Evolutionary conservation across 108 stramenopile species (phyloP), one percentile per base, ranked within the genome.

Genomic region (Fistulifera solaris): DNA sequence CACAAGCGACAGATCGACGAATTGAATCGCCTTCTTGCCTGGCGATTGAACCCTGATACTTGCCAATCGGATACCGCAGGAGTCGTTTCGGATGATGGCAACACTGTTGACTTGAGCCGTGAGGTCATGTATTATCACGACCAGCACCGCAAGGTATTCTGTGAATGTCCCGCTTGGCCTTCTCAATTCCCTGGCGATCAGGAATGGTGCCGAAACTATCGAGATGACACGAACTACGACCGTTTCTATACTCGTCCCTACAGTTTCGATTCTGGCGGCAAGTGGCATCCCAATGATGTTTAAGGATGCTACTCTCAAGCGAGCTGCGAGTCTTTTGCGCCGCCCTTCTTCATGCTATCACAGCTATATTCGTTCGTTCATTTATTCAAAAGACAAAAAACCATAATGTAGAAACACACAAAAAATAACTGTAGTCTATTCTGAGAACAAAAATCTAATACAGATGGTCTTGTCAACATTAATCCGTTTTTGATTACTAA

Each of bases 91-190:
- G 51, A 64, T 22, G 48, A 52, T 40, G 71, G 60, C 21, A 58
- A 60, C 27, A 50, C 39, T 15, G 69, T 78, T 6, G 57, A 71
- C 38, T 62, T 78, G 12, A 57, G 50, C 26, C 72, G 77, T 23
- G 73, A 74, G 13, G 25, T 70, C 6, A 71, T 72, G 55, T 58
- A 65, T 31, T 43, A 38, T 28, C 52, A 70, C 26, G 21, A 27
- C 19, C 45, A 50, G 1, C 77, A 78, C 41, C 63, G 68, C 14
- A 50, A 60, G 48, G 77, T 73, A 24, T 78, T 78, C 52, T 78
- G 77, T 55, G 77, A 78, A 58, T 78, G 77, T 47, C 57, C 70
- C 18, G 69, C 73, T 56, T 78, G 77, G 77, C 71, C 69, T 18
- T 73, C 72, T 10, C 70, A 73, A 40, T 74, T 71, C 51, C 51